Conservation (phyloP, 2,329 filamentous ascomycete genomes). For the Cercospora zeina region DNA sequence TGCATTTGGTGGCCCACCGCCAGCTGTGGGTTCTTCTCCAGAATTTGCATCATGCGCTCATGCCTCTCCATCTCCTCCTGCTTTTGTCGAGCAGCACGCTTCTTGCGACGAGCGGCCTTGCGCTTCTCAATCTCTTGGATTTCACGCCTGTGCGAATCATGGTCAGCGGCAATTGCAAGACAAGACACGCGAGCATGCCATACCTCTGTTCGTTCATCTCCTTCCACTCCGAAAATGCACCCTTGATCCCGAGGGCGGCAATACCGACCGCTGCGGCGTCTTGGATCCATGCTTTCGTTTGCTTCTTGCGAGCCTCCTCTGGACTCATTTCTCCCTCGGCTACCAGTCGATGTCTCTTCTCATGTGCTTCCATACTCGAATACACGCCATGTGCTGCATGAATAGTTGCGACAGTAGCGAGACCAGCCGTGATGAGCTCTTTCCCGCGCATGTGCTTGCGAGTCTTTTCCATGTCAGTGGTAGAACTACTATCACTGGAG, state of each 20-base stretch:
- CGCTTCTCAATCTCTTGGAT: conserved; percentile 56
- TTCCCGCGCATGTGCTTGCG: conserved; percentile 66
- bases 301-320: conserved; percentile 63
- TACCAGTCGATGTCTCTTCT: conserved; percentile 61
- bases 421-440: conserved; percentile 64
- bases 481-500: conserved; percentile 41
- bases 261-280: conserved; percentile 67
- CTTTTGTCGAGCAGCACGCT: conserved; percentile 45
- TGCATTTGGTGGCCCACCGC: conserved; percentile 33
- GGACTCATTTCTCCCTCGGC: conserved; percentile 62
- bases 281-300: conserved; percentile 63
- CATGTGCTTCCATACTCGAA: conserved; percentile 62
- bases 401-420: conserved; percentile 68
- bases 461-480: conserved; percentile 60
- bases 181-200: conserved; percentile 36
- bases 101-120: conserved; percentile 45
- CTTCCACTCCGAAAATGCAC: conserved; percentile 66
- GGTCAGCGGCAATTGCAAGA: conserved; percentile 28
- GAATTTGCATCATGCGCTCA: conserved; percentile 42
- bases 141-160: conserved; percentile 37
- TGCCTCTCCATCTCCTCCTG: conserved; percentile 47
- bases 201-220: conserved; percentile 64
- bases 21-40: conserved; percentile 36
- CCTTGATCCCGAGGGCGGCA: conserved; percentile 67
- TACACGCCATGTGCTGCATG: conserved; percentile 67